These are phyloP conservation scores for Rugiboletus extremiorientalis DNA, from an alignment of 1,284 basidiomycete species.

Conservation along the genomic window DNA sequence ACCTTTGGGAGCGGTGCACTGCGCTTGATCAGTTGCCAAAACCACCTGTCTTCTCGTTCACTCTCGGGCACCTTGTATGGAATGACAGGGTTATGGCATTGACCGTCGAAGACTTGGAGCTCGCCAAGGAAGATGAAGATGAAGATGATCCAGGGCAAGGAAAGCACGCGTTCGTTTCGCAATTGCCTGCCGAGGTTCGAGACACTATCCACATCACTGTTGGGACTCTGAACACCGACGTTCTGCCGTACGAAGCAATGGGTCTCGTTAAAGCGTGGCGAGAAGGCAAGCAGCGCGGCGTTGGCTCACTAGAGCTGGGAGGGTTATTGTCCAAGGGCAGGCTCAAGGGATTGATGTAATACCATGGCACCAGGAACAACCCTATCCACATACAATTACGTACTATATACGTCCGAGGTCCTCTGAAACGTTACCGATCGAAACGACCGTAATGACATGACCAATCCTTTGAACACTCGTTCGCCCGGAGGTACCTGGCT, in stretches of 20 bases:
- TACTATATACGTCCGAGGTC: too few species aligned
- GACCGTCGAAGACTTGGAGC: slow-evolving; percentile 56
- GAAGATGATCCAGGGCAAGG: slow-evolving; percentile 34
- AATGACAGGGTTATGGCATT: slow-evolving; percentile 81
- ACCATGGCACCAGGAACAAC: too few species aligned
- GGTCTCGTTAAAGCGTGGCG: slow-evolving; percentile 60
- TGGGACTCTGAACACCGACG: slow-evolving; percentile 59
- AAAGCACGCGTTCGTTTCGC: slow-evolving; percentile 48
- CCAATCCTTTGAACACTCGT: too few species aligned
- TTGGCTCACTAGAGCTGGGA: slow-evolving; percentile 36
- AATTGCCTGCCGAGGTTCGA: slow-evolving; percentile 49
- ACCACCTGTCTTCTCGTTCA: slow-evolving; percentile 61
- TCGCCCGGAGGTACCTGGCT: too few species aligned
- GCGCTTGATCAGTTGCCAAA: slow-evolving; percentile 42
- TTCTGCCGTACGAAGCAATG: slow-evolving; percentile 74
- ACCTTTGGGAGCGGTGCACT: slow-evolving; percentile 69
- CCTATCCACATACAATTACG: too few species aligned
- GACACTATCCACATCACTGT: slow-evolving; percentile 84
- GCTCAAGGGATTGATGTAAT: slow-evolving; percentile 42
- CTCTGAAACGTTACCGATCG: too few species aligned
- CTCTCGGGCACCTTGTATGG: slow-evolving; percentile 70
- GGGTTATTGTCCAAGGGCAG: slow-evolving; percentile 40
- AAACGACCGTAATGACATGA: too few species aligned
- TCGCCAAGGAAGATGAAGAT: slow-evolving; percentile 22
- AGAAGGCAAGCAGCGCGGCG: slow-evolving; percentile 34